Percentiles rank a stretch among this genome's conserved stretches.
Evolutionary conservation across 2,329 filamentous ascomycete species (phyloP).

Genomic region (Fusarium illudens): DNA sequence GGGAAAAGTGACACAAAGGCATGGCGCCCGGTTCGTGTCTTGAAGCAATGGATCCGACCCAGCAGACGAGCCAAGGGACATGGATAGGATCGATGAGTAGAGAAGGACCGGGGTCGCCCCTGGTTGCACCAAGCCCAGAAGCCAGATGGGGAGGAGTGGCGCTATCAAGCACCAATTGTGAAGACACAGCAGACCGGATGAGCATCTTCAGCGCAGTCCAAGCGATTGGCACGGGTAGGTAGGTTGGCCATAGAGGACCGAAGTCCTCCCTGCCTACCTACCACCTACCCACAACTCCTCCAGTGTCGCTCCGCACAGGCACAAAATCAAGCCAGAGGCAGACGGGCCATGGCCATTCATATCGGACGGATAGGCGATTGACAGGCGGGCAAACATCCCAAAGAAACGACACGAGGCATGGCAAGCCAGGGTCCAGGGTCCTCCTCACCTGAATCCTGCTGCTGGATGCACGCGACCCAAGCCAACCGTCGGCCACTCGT

Average conservation of each 20-base stretch:
- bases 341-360: neutral
- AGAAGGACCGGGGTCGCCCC: conserved; percentile 25
- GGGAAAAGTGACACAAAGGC: conserved; percentile 44
- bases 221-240: conserved; percentile 5
- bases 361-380: conserved; percentile 15
- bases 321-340: conserved; percentile 1
- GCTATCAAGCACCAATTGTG: conserved; percentile 26
- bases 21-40: conserved; percentile 44
- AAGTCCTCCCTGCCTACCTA: too few relatives aligned
- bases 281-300: conserved; percentile 8
- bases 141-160: conserved; percentile 17
- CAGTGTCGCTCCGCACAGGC: neutral
- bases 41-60: conserved; percentile 44
- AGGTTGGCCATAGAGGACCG: conserved; percentile 6
- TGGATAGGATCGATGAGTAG: conserved; percentile 37
- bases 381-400: conserved; percentile 25
- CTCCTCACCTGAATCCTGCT: conserved; percentile 43
- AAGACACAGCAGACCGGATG: conserved; percentile 8
- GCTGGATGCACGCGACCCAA: conserved; percentile 41
- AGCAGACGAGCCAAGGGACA: conserved; percentile 41
- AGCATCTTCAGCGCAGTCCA: conserved; percentile 14
- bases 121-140: conserved; percentile 22
- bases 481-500: conserved; percentile 36
- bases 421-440: conserved; percentile 35
- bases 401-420: conserved; percentile 34